Evolutionary conservation across 495 filamentous ascomycete genomes (phyloP).

Genomic region (Penicillium riverlandense): DNA sequence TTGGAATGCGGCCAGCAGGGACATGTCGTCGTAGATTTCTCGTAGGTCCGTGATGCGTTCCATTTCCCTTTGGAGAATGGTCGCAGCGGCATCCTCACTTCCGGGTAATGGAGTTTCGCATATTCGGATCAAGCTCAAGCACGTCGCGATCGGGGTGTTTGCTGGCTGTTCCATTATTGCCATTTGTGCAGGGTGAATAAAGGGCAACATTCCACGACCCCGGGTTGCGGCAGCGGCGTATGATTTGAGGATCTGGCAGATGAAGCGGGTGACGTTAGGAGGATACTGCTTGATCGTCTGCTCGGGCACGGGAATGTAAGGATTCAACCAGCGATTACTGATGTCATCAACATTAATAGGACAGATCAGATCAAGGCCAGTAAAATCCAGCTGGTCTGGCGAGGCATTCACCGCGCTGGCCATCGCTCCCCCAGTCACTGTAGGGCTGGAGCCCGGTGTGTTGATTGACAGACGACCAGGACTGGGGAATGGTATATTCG

Average conservation of each 20-base stretch:
- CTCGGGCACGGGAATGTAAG: constrained; percentile 32
- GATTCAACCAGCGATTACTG: constrained; percentile 38
- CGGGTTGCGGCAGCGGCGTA: constrained; percentile 29
- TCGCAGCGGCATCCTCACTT: constrained; percentile 23
- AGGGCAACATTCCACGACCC: constrained; percentile 30
- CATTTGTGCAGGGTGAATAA: constrained; percentile 32
- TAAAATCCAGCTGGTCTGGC: constrained; percentile 13
- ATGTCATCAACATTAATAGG: constrained; percentile 38
- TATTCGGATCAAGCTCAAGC: constrained; percentile 35
- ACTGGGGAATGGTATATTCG: too few relatives aligned
- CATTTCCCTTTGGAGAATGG: constrained; percentile 36
- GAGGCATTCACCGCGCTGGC: too few relatives aligned
- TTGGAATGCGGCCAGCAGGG: constrained; percentile 37
- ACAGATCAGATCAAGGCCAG: constrained; percentile 25
- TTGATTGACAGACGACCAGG: too few relatives aligned
- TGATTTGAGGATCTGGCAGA: constrained; percentile 36
- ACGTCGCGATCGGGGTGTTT: constrained; percentile 30
- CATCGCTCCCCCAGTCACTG: too few relatives aligned
- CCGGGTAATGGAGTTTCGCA: constrained; percentile 32
- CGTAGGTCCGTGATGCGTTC: constrained; percentile 20
- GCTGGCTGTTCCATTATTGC: not conserved
- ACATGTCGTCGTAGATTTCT: constrained; percentile 25
- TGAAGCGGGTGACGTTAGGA: constrained; percentile 20
- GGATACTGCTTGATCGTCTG: constrained; percentile 34
- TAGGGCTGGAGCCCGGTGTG: too few relatives aligned